These are phyloP conservation scores for Raphanus sativus DNA, from an alignment of 345 rosid species.

Conservation along the genomic window DNA sequence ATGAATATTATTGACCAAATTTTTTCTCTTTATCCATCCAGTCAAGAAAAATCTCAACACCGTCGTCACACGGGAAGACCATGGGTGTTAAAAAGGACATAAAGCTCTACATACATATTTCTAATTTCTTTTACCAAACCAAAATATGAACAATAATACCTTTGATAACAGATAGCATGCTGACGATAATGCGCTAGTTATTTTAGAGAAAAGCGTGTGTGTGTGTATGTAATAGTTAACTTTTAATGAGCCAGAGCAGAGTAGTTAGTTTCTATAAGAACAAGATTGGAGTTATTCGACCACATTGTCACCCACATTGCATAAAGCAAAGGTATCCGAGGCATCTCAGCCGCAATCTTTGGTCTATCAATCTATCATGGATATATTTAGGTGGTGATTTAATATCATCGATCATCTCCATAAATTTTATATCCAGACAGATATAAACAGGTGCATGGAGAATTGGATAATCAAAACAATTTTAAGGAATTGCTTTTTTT, in stretches of 20 bases:
- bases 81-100: background rate
- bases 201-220: too few species aligned
- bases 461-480: slow-evolving; percentile 11
- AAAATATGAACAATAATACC: background rate
- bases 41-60: background rate
- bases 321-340: slow-evolving; percentile 21
- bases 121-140: background rate
- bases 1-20: background rate
- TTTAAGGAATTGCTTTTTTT: background rate
- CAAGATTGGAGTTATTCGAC: background rate
- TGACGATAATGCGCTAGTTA: background rate
- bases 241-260: background rate
- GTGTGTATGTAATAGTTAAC: background rate
- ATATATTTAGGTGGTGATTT: background rate
- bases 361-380: slow-evolving; percentile 17
- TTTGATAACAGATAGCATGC: background rate
- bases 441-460: background rate
- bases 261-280: background rate
- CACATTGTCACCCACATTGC: slow-evolving; percentile 1
- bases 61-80: background rate
- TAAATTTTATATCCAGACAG: background rate
- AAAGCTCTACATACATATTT: background rate
- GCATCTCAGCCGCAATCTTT: slow-evolving; percentile 27
- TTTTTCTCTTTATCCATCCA: slow-evolving; percentile 11
- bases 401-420: slow-evolving; percentile 12